Base-by-base conservation (phyloP, 106 monocot species). In the Cymbidium sinense region DNA sequence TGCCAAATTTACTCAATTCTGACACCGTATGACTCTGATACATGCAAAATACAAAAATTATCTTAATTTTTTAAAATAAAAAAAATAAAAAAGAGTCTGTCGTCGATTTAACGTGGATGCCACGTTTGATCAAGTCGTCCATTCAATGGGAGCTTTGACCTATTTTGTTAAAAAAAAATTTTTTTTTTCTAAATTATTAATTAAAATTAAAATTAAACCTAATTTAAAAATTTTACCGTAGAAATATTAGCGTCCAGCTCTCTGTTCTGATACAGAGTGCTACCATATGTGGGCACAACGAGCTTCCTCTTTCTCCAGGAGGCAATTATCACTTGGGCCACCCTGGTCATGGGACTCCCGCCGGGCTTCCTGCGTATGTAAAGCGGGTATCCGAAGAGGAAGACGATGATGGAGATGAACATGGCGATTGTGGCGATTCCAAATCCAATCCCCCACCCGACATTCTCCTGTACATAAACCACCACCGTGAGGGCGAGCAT, bases 391-490 rank as follows among this genome's bases (percentile, higher is more conserved):
- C 91, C 91, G 4, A 62, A 80, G 7, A 74, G 77, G 52, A 91
- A 86, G 2, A 84, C 73, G 3, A 62, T 76, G 2, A 89, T 76
- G n/a, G 91, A 86, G 12, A 91, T n/a, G 21, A 7, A 84, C 91
- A 91, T 91, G 47, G 88, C 84, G 0, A 78, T n/a, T 4, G 86
- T 77, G 9, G 91, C 86, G 36, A 91, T 85, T 9, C 91, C 91
- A 27, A 88, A 65, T 2, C 91, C 91, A 65, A 81, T 70, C 1
- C 91, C 91, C 88, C 91, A 86, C 7, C 91, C 91, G 1, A 91
- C 89, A 43, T 91, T 87, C 73, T 91, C 91, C 62, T 88, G 91
- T 3, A 91, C 35, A 79, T 91, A 91, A 39, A 88, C 86, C 58
- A 89, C 76, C 35, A 83, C 86, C 6, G 91, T 91, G 34, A 91